These are phyloP conservation scores for Monosporozyma aquatica DNA, from an alignment of 805 yeast genomes.

Conservation along the genomic window DNA sequence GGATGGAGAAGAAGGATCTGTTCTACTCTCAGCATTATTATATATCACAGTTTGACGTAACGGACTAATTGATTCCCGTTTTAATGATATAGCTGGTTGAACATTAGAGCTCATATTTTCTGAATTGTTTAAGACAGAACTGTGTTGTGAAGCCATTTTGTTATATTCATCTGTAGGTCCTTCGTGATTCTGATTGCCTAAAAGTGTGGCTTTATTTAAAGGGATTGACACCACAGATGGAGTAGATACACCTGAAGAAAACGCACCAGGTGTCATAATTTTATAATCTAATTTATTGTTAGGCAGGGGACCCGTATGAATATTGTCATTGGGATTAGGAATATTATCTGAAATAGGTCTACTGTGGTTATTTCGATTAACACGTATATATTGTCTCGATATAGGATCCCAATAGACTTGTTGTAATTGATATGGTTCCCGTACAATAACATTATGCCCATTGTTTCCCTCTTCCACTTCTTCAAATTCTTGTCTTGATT, in stretches of 20 bases:
- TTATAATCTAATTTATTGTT: neutral
- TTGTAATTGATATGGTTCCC: constrained; percentile 1
- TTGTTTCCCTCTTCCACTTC: neutral
- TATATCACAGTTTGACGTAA: neutral
- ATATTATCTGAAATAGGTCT: neutral
- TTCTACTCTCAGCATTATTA: neutral
- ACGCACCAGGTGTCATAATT: neutral
- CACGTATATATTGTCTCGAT: neutral
- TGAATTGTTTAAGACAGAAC: neutral
- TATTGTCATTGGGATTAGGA: neutral
- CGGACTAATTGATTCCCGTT: constrained; percentile 1
- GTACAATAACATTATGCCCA: neutral
- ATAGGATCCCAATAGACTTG: constrained; percentile 1
- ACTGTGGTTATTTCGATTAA: neutral
- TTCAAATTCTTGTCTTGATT: constrained; percentile 22
- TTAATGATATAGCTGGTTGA: neutral
- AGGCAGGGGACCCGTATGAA: neutral
- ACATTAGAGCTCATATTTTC: neutral
- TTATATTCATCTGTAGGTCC: no score
- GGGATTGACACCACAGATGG: constrained; percentile 2
- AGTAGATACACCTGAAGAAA: neutral
- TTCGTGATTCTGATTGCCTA: neutral
- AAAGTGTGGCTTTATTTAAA: neutral
- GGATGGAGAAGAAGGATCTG: neutral
- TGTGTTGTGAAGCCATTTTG: neutral